phyloP scores from a whole-genome alignment of 202 grass and related monocot species.

The Carex arenaria region DNA sequence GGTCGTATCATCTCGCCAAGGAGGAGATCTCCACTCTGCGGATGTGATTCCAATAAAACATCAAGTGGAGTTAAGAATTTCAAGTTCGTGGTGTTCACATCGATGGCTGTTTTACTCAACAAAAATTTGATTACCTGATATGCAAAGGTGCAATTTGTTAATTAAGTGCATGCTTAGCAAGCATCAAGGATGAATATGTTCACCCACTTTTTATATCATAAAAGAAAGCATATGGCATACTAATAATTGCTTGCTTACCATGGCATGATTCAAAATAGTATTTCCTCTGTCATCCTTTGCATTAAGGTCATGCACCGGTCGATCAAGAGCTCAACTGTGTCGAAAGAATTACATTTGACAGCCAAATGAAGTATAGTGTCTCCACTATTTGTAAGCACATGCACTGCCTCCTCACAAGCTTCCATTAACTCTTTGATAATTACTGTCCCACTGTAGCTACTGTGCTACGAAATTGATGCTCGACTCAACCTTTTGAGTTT shows the following conservation, averaged over 20 bases:
- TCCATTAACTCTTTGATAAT: not conserved
- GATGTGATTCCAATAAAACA: not conserved
- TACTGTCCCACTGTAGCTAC: too few relatives aligned
- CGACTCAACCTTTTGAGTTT: too few relatives aligned
- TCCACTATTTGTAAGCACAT: not conserved
- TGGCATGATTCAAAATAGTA: slow-evolving; percentile 13
- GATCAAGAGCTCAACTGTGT: not conserved
- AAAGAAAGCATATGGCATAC: too few relatives aligned
- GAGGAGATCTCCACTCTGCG: too few relatives aligned
- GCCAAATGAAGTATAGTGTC: slow-evolving; percentile 11
- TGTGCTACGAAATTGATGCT: too few relatives aligned
- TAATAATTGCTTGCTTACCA: not conserved
- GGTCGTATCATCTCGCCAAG: too few relatives aligned
- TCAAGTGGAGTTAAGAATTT: not conserved
- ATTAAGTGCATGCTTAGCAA: too few relatives aligned
- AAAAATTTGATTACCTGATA: not conserved
- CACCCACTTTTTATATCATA: too few relatives aligned
- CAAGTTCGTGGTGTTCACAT: not conserved
- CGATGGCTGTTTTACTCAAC: not conserved
- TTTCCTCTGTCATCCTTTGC: not conserved
- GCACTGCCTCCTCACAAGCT: not conserved
- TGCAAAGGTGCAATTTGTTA: not conserved
- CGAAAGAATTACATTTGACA: not conserved
- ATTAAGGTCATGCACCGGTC: not conserved
- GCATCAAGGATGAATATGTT: too few relatives aligned